These are phyloP conservation scores for Cinchona pubescens DNA, from an alignment of 257 asterid species.

Conservation along the genomic window DNA sequence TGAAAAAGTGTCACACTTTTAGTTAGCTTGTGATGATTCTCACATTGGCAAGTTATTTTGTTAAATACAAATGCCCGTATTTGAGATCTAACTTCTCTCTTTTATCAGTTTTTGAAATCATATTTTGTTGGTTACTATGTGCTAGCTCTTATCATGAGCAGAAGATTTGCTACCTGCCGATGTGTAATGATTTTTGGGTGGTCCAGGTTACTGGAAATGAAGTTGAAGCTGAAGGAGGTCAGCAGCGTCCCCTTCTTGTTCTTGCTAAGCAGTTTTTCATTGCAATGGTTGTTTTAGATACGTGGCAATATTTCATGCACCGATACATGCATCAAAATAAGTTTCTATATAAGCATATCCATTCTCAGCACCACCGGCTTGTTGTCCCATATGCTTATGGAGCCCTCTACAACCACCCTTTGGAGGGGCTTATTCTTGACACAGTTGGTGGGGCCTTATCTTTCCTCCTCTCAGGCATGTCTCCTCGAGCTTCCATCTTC, in stretches of 20 bases:
- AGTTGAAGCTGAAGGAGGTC: conserved; percentile 37
- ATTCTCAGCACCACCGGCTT: conserved; percentile 84
- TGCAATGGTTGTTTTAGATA: conserved; percentile 75
- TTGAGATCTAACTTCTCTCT: not conserved
- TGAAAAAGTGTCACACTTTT: not conserved
- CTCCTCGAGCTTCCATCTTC: conserved; percentile 81
- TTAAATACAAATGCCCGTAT: not conserved
- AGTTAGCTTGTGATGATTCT: not conserved
- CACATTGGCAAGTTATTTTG: not conserved
- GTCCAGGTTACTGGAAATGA: conserved; percentile 68
- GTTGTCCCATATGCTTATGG: conserved; percentile 89
- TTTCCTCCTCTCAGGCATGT: conserved; percentile 87
- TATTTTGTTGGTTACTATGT: not conserved
- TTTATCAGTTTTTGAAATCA: not conserved
- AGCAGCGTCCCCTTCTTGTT: conserved; percentile 44
- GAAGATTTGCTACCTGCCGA: not conserved
- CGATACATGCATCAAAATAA: conserved; percentile 93
- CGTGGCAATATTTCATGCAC: conserved; percentile 95
- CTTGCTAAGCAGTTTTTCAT: conserved; percentile 55
- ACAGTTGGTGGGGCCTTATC: conserved; percentile 82
- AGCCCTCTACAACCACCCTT: conserved; percentile 90
- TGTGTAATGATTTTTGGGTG: conserved; percentile 14
- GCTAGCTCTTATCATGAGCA: too few species aligned
- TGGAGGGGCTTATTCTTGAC: conserved; percentile 87
- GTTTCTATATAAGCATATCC: conserved; percentile 80